Evolutionary conservation across 2,329 filamentous ascomycete species (phyloP).

Genomic region (Phoma herbarum): DNA sequence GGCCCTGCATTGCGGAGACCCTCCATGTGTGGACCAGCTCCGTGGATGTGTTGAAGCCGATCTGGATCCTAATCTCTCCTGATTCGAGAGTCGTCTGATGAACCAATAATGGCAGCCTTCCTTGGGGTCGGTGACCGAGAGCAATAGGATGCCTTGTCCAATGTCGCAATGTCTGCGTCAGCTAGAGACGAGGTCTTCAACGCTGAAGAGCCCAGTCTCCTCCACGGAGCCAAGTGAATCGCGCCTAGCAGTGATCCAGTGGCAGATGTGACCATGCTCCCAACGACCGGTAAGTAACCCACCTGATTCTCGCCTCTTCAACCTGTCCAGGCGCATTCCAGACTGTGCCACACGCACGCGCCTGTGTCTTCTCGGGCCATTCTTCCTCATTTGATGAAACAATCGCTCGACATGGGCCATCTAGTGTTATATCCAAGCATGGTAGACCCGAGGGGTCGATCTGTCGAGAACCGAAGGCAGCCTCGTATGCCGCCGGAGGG

Average conservation of each 20-base stretch:
- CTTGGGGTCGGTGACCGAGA: conserved; percentile 16
- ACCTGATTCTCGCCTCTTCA: not conserved
- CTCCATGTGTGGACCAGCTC: not conserved
- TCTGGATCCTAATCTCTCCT: not conserved
- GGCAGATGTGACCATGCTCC: no score
- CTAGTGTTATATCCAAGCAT: not conserved
- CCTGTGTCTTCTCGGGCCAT: not conserved
- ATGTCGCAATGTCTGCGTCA: not conserved
- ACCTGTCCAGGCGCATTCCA: not conserved
- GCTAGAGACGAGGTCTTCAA: not conserved
- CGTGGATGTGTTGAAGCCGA: not conserved
- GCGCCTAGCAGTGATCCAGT: not conserved
- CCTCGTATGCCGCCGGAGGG: not conserved
- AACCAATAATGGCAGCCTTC: not conserved
- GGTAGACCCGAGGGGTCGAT: not conserved
- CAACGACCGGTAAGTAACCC: no score
- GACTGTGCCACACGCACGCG: not conserved
- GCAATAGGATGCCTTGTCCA: not conserved
- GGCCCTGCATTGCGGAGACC: not conserved
- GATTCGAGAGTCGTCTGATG: not conserved
- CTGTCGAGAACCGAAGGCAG: conserved; percentile 1
- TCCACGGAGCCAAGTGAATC: not conserved
- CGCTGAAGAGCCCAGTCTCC: not conserved
- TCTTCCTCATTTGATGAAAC: conserved; percentile 1
- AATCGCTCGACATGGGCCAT: not conserved